Percentiles rank a stretch among this genome's conserved stretches.
These are phyloP conservation scores for Mortierella sp. DNA, from an alignment of 371 early-diverging fungal species.

Conservation along the genomic window DNA sequence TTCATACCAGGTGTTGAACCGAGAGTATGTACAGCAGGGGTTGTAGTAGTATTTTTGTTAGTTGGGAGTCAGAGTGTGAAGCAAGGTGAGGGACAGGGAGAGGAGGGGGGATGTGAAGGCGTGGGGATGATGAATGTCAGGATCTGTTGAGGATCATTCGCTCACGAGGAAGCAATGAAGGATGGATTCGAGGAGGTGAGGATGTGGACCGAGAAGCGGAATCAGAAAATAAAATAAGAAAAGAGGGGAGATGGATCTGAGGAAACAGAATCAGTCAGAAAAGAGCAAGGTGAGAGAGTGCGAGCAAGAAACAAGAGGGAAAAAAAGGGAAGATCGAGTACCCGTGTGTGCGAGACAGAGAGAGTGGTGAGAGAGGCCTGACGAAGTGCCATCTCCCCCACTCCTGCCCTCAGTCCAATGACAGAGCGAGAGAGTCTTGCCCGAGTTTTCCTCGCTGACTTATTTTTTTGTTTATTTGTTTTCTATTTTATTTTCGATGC, in stretches of 20 bases:
- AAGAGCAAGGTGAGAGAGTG: not conserved
- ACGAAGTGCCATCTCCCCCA: too few species aligned
- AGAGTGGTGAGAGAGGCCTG: too few species aligned
- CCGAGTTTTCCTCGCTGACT: too few species aligned
- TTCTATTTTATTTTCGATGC: too few species aligned
- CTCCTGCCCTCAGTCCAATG: too few species aligned
- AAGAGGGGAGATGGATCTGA: not conserved
- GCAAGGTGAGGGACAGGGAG: not conserved
- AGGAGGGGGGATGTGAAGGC: not conserved
- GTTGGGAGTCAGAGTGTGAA: not conserved
- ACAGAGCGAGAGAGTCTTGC: too few species aligned
- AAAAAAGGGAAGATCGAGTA: not conserved
- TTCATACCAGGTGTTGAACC: conserved; percentile 9
- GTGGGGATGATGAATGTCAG: not conserved
- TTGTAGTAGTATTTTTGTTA: not conserved
- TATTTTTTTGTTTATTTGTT: too few species aligned
- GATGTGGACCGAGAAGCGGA: not conserved
- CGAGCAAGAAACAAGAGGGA: not conserved
- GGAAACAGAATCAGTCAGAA: not conserved
- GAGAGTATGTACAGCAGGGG: conserved; percentile 1
- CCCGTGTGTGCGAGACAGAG: too few species aligned
- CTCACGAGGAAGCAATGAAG: not conserved
- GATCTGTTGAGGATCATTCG: conserved; percentile 27
- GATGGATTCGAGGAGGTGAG: not conserved
- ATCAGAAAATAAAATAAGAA: not conserved